Percentiles rank a stretch among this genome's conserved stretches.
These are phyloP conservation scores for Trametes polyzona DNA, from an alignment of 1,284 basidiomycete species.

Conservation along the genomic window DNA sequence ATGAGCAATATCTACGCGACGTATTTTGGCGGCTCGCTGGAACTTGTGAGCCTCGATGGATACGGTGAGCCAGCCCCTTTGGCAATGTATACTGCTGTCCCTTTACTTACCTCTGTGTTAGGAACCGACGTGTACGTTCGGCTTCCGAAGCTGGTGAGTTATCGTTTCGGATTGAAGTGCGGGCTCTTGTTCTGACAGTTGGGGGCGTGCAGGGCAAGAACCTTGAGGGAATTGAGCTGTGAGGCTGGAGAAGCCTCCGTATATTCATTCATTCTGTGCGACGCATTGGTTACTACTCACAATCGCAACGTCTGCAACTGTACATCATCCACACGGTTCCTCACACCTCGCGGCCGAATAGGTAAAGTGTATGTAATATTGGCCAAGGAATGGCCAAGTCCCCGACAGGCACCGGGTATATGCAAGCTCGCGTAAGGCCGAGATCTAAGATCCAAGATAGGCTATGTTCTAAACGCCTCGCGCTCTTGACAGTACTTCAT, in stretches of 20 bases:
- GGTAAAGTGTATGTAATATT: too few species aligned
- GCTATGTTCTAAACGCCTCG: too few species aligned
- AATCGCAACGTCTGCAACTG: too few species aligned
- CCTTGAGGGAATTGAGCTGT: slow-evolving; percentile 81
- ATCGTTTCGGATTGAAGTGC: not conserved
- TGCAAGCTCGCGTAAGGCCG: too few species aligned
- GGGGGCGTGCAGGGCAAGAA: slow-evolving; percentile 67
- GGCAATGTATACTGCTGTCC: not conserved
- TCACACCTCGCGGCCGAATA: too few species aligned
- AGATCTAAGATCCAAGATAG: too few species aligned
- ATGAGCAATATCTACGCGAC: slow-evolving; percentile 88
- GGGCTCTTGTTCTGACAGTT: not conserved
- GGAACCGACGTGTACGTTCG: slow-evolving; percentile 84
- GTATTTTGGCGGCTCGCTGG: slow-evolving; percentile 84
- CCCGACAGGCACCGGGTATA: too few species aligned
- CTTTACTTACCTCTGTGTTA: slow-evolving; percentile 31
- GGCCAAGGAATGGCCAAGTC: too few species aligned
- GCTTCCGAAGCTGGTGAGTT: slow-evolving; percentile 77
- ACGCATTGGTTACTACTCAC: not conserved
- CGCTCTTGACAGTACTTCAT: too few species aligned
- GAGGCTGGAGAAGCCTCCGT: slow-evolving; percentile 12
- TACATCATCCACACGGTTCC: too few species aligned
- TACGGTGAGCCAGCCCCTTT: slow-evolving; percentile 59
- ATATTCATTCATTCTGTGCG: not conserved
- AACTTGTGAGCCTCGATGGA: slow-evolving; percentile 82